Conservation (phyloP, 2,329 filamentous ascomycete species). For the Aspergillus texensis region DNA sequence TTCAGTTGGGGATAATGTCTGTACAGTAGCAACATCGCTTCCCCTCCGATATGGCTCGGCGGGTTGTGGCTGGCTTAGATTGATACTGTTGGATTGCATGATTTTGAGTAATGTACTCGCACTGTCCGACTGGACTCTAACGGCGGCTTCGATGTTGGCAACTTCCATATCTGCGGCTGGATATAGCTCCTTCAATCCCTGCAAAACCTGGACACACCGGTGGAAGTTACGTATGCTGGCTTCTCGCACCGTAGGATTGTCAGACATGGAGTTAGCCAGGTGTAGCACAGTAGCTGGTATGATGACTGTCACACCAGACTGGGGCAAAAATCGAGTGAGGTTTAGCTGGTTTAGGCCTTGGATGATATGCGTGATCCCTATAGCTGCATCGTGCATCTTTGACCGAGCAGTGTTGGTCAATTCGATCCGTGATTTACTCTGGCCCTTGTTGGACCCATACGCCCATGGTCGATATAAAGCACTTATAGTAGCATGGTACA, state of each 20-base stretch:
- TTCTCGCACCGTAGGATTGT: slow-evolving; percentile 68
- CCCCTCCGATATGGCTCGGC: slow-evolving; percentile 12
- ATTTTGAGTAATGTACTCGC: slow-evolving; percentile 35
- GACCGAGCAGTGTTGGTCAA: slow-evolving; percentile 72
- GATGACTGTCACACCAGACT: slow-evolving; percentile 82
- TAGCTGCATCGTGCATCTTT: slow-evolving; percentile 78
- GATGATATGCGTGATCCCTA: slow-evolving; percentile 78
- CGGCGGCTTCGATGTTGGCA: slow-evolving; percentile 15
- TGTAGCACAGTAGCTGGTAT: slow-evolving; percentile 88
- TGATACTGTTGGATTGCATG: slow-evolving; percentile 32
- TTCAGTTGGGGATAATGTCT: slow-evolving; percentile 11
- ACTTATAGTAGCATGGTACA: slow-evolving; percentile 87
- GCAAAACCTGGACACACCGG: slow-evolving; percentile 83
- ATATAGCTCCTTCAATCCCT: slow-evolving; percentile 80
- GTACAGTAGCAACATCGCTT: slow-evolving; percentile 19
- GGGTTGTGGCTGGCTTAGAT: slow-evolving; percentile 11
- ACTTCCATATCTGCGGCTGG: slow-evolving; percentile 76
- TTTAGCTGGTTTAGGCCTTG: slow-evolving; percentile 70
- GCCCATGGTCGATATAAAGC: slow-evolving; percentile 86
- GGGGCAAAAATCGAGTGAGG: slow-evolving; percentile 76
- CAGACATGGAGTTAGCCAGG: slow-evolving; percentile 80
- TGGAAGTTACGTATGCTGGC: slow-evolving; percentile 75
- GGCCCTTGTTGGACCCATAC: slow-evolving; percentile 60
- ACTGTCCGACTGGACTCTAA: slow-evolving; percentile 16
- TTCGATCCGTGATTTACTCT: slow-evolving; percentile 48